A percentile compares a stretch with the other conserved stretches of the same genome.
phyloP scores from a whole-genome alignment of 1,139 yeast species.

The Lodderomyces beijingensis region DNA sequence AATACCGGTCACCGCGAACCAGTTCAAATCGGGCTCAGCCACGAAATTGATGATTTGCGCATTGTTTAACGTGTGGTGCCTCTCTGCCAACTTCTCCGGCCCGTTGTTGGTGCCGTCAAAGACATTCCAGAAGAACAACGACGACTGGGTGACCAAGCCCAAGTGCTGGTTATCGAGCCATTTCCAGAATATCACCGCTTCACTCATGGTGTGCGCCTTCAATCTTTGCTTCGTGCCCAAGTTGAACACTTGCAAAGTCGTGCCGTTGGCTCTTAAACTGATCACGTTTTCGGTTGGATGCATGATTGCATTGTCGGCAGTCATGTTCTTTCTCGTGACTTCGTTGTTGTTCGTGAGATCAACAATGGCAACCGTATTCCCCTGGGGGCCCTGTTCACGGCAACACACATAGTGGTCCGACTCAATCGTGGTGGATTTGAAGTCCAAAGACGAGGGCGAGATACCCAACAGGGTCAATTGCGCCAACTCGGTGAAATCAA shows the following conservation, averaged over 20 bases:
- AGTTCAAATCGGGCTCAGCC: constrained; percentile 73
- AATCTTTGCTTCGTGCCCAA: constrained; percentile 82
- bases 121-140: constrained; percentile 78
- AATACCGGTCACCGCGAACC: constrained; percentile 96
- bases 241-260: constrained; percentile 91
- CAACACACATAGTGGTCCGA: constrained; percentile 88
- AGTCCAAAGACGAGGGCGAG: constrained; percentile 79
- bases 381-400: constrained; percentile 71
- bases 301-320: constrained; percentile 97
- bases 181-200: constrained; percentile 93
- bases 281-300: constrained; percentile 86
- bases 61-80: constrained; percentile 75
- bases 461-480: constrained; percentile 83
- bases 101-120: constrained; percentile 76
- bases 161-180: constrained; percentile 76
- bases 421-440: constrained; percentile 90
- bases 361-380: constrained; percentile 89
- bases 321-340: constrained; percentile 83
- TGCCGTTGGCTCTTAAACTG: constrained; percentile 92
- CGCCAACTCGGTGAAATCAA: constrained; percentile 92
- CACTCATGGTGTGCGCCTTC: constrained; percentile 80
- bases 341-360: constrained; percentile 75
- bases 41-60: constrained; percentile 91
- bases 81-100: constrained; percentile 74
- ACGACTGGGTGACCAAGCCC: constrained; percentile 79